These are phyloP conservation scores for Pichia ethanolica DNA, from an alignment of 805 yeast species.

Conservation along the genomic window DNA sequence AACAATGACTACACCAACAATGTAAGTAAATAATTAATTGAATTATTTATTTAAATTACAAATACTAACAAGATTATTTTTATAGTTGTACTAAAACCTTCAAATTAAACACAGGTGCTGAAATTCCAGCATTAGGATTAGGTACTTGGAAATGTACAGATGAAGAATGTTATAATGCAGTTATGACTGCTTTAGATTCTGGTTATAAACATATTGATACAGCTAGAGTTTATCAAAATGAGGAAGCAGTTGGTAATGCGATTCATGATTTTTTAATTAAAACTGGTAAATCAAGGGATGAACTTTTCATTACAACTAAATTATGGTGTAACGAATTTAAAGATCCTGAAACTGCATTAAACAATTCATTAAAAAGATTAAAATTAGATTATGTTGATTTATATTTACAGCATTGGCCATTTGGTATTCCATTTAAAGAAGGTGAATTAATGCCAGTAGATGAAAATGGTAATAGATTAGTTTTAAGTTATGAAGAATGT, in stretches of 20 bases:
- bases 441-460: conserved; percentile 13
- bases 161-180: conserved; percentile 50
- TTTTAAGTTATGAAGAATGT: conserved; percentile 30
- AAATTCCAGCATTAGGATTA: conserved; percentile 15
- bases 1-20: neutral
- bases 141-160: conserved; percentile 17
- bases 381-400: conserved; percentile 58
- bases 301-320: conserved; percentile 58
- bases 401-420: conserved; percentile 65
- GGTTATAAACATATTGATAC: conserved; percentile 78
- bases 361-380: conserved; percentile 42
- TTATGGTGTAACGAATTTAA: conserved; percentile 39
- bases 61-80: neutral
- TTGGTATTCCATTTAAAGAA: conserved; percentile 21
- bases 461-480: conserved; percentile 30
- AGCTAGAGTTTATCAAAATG: conserved; percentile 63
- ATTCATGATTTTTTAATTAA: conserved; percentile 35
- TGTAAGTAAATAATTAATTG: neutral
- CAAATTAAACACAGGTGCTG: conserved; percentile 10
- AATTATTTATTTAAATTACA: too few species aligned
- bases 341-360: conserved; percentile 40
- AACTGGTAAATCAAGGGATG: conserved; percentile 49
- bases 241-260: conserved; percentile 52
- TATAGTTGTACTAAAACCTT: neutral
- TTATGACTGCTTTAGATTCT: conserved; percentile 48